Evolutionary conservation across 164 flowering plant genomes (phyloP).

Genomic region (Nymphaea colorata): DNA sequence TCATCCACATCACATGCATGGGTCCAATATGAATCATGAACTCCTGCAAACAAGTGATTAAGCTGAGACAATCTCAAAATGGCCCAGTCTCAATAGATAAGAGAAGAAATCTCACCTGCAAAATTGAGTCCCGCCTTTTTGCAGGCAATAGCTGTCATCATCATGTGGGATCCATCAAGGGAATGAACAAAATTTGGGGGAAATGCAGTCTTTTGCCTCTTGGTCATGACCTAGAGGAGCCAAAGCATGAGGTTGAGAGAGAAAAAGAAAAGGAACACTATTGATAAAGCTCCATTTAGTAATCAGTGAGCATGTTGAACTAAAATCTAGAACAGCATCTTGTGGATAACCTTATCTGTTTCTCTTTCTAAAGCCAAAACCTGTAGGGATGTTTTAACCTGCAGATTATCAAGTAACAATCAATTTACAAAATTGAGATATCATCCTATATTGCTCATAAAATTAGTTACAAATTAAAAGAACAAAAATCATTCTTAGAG

Average conservation of each 20-base stretch:
- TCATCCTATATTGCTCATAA: too few relatives aligned
- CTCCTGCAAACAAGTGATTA: conserved; percentile 40
- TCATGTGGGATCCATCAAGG: conserved; percentile 98
- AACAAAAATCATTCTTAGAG: not conserved
- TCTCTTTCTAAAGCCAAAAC: conserved; percentile 53
- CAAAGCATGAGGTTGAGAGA: not conserved
- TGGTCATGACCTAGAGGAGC: conserved; percentile 47
- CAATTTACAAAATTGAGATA: too few relatives aligned
- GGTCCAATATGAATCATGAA: conserved; percentile 99
- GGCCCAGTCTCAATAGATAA: not conserved
- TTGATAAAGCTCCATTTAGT: not conserved
- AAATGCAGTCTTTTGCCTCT: conserved; percentile 85
- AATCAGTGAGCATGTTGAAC: not conserved
- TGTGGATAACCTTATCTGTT: conserved; percentile 56
- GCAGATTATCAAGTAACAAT: conserved; percentile 15
- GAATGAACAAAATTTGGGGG: conserved; percentile 99
- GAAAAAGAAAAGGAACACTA: not conserved
- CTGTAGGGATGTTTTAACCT: conserved; percentile 86
- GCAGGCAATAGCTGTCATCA: conserved; percentile 99
- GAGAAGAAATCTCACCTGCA: conserved; percentile 55
- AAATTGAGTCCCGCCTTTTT: conserved; percentile 76
- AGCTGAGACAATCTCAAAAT: not conserved
- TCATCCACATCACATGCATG: conserved; percentile 93
- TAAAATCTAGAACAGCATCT: not conserved
- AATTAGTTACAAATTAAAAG: too few relatives aligned